Percentiles rank a stretch among this genome's conserved stretches.
Evolutionary conservation across 331 rosid genomes (phyloP).

Genomic region (Phaseolus coccineus): DNA sequence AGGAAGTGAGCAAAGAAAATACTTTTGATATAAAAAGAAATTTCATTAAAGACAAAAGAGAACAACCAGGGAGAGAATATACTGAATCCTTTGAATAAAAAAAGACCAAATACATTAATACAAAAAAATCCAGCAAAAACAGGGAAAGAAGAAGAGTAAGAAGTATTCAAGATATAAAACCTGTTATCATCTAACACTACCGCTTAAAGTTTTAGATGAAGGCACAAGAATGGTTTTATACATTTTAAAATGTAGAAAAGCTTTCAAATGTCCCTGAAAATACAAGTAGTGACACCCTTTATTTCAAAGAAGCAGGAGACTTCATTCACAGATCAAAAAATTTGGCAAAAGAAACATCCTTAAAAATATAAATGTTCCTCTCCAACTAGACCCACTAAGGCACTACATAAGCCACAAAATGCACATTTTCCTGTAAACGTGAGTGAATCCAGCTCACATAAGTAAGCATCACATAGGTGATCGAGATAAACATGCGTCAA

Average conservation of each 20-base stretch:
- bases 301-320: not conserved
- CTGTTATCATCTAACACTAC: not conserved
- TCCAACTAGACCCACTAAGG: not conserved
- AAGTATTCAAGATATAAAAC: slow-evolving; percentile 4
- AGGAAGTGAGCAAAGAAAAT: slow-evolving; percentile 38
- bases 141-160: not conserved
- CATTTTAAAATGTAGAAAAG: not conserved
- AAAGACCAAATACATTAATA: not conserved
- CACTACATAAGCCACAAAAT: not conserved
- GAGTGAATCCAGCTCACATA: too few species aligned
- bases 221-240: not conserved
- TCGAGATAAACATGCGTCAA: too few species aligned
- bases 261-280: slow-evolving; percentile 11
- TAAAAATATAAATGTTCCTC: not conserved
- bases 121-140: not conserved
- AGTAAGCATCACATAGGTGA: too few species aligned
- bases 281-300: not conserved
- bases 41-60: not conserved
- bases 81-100: not conserved
- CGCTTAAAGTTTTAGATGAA: not conserved
- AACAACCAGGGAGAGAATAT: slow-evolving; percentile 5
- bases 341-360: not conserved
- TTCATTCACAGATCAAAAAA: not conserved
- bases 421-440: not conserved
- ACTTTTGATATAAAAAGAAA: not conserved